A percentile compares a stretch with the other conserved stretches of the same genome.
Conservation (phyloP, 805 yeast genomes). For the Starmerella floris region DNA sequence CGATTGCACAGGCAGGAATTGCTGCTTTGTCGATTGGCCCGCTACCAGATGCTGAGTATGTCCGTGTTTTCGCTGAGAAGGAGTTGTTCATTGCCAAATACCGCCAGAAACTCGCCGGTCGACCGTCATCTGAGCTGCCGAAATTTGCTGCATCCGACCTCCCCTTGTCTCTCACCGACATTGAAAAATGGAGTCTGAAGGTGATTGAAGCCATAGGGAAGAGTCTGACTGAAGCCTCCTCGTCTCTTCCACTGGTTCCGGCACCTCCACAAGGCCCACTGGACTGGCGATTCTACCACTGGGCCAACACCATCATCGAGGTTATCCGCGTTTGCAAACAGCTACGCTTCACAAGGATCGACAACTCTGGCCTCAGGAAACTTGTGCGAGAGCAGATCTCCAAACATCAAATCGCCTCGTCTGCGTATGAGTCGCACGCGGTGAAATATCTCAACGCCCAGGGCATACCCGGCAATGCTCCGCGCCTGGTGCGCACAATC, state of each 20-base stretch:
- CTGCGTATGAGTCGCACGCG: neutral
- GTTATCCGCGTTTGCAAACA: conserved; percentile 16
- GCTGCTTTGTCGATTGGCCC: conserved; percentile 7
- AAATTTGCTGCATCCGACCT: neutral
- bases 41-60: conserved; percentile 7
- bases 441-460: neutral
- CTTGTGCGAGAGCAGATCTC: neutral
- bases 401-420: neutral
- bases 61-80: conserved; percentile 6
- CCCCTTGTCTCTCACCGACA: conserved; percentile 23
- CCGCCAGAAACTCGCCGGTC: neutral
- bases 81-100: conserved; percentile 7
- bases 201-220: conserved; percentile 16
- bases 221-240: neutral
- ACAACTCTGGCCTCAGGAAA: neutral
- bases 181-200: conserved; percentile 30
- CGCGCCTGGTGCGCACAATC: neutral
- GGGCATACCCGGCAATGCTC: neutral
- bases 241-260: neutral
- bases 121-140: too few relatives aligned
- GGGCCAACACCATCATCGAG: conserved; percentile 22
- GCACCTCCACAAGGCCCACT: conserved; percentile 1
- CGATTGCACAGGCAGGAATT: neutral
- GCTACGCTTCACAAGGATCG: neutral
- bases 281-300: conserved; percentile 24